phyloP scores from a whole-genome alignment of 1,284 basidiomycete species.

The Puccinia sorghi region DNA sequence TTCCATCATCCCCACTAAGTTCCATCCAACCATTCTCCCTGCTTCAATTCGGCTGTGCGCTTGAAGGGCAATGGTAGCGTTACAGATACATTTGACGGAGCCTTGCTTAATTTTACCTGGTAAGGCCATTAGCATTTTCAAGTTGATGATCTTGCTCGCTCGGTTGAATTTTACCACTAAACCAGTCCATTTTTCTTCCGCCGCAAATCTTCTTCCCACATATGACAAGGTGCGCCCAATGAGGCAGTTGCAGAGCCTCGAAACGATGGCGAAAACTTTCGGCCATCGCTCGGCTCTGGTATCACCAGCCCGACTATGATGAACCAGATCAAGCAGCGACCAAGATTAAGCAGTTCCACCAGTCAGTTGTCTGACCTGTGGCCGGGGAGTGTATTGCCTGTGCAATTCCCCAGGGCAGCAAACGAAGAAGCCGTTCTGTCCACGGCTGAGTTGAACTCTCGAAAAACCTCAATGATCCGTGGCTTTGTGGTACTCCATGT shows the following conservation, averaged over 20 bases:
- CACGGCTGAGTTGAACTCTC: background rate
- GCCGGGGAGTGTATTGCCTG: background rate
- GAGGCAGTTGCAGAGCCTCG: conserved; percentile 10
- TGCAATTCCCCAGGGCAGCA: background rate
- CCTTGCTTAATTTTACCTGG: conserved; percentile 13
- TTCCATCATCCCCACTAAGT: background rate
- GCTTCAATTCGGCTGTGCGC: conserved; percentile 1
- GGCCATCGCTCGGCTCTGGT: background rate
- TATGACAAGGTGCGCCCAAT: background rate
- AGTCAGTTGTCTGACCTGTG: conserved; percentile 18
- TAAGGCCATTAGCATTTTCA: background rate
- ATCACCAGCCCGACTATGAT: background rate
- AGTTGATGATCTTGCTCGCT: background rate
- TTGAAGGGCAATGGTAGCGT: background rate
- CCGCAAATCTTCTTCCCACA: background rate
- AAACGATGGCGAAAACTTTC: background rate
- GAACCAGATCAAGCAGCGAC: conserved; percentile 6
- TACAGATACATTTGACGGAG: conserved; percentile 14
- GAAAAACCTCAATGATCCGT: conserved; percentile 18
- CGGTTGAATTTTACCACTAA: background rate
- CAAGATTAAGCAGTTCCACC: conserved; percentile 8
- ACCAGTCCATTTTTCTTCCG: background rate
- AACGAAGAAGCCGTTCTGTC: background rate
- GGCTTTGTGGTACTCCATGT: conserved; percentile 23
- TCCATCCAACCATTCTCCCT: background rate